Evolutionary conservation across 805 yeast genomes (phyloP), one percentile per base, ranked within the genome.

Genomic region (Ogataea henricii): DNA sequence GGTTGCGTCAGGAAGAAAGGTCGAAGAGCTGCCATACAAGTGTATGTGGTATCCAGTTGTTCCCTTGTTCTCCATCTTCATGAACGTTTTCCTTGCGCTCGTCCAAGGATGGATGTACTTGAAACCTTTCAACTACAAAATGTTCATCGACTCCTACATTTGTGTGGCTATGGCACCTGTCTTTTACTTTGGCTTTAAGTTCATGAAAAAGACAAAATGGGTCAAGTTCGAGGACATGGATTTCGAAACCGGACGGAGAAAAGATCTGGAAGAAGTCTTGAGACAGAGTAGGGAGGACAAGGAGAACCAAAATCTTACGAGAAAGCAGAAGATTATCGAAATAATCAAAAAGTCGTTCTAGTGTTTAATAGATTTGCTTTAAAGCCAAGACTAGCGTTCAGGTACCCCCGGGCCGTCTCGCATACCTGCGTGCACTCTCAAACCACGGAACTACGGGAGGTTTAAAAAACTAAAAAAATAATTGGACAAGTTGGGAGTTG

Each of bases 401-500:
- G n/a, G n/a, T n/a, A n/a, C n/a, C n/a, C n/a, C n/a, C n/a, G n/a
- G n/a, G n/a, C n/a, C n/a, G n/a, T n/a, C n/a, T n/a, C n/a, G n/a
- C n/a, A n/a, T n/a, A n/a, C n/a, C n/a, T n/a, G n/a, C n/a, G n/a
- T n/a, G n/a, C n/a, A n/a, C n/a, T n/a, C n/a, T n/a, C n/a, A n/a
- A n/a, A n/a, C n/a, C n/a, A n/a, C n/a, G n/a, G n/a, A n/a, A n/a
- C n/a, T n/a, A n/a, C n/a, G n/a, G n/a, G n/a, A n/a, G n/a, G n/a
- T n/a, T n/a, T n/a, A 27, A 27, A 12, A 7, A 27, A 27, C 6
- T 12, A 27, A 27, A 27, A 34, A 34, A 30, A 30, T 6, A 34
- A 51, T 67, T 49, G 85, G 85, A 80, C 85, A 82, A 79, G 83
- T 77, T 80, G 79, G 85, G 85, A 80, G 75, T 80, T 82, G 85